Conservation (phyloP, 345 rosid genomes). For the Theobroma cacao region DNA sequence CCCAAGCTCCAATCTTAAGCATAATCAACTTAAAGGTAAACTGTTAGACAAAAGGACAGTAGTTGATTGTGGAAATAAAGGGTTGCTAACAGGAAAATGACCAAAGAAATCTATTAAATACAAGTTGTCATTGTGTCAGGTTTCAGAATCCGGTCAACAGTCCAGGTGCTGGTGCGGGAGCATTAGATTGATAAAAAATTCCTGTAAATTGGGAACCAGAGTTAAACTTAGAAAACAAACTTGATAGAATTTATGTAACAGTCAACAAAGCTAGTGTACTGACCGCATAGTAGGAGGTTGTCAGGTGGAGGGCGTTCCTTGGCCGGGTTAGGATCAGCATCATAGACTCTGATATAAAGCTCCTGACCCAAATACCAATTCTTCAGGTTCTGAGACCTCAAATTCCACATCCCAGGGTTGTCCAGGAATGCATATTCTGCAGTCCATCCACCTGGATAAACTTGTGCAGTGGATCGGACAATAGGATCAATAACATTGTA, state of each 20-base stretch:
- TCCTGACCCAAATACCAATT: slow-evolving; percentile 42
- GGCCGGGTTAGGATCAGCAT: slow-evolving; percentile 36
- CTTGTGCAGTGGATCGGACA: slow-evolving; percentile 33
- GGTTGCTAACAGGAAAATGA: not conserved
- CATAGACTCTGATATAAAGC: slow-evolving; percentile 33
- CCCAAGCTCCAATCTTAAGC: not conserved
- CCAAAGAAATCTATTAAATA: not conserved
- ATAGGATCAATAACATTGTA: slow-evolving; percentile 33
- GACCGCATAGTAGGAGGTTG: slow-evolving; percentile 32
- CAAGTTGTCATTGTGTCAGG: not conserved
- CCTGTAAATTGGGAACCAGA: slow-evolving; percentile 10
- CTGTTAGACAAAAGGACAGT: not conserved
- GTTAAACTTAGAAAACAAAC: not conserved
- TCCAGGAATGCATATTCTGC: slow-evolving; percentile 38
- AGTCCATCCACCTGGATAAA: slow-evolving; percentile 42
- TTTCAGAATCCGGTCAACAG: slow-evolving; percentile 11
- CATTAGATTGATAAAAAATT: slow-evolving; percentile 12
- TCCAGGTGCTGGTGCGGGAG: slow-evolving; percentile 19
- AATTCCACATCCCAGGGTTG: slow-evolving; percentile 50
- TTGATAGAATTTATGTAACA: not conserved
- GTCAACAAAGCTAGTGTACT: not conserved
- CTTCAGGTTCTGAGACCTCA: slow-evolving; percentile 34
- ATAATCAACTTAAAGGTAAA: not conserved
- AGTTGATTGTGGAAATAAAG: not conserved
- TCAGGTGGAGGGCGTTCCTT: slow-evolving; percentile 35